These are phyloP conservation scores for Xylaria sp. DNA, from an alignment of 2,329 filamentous ascomycete species.

Conservation along the genomic window DNA sequence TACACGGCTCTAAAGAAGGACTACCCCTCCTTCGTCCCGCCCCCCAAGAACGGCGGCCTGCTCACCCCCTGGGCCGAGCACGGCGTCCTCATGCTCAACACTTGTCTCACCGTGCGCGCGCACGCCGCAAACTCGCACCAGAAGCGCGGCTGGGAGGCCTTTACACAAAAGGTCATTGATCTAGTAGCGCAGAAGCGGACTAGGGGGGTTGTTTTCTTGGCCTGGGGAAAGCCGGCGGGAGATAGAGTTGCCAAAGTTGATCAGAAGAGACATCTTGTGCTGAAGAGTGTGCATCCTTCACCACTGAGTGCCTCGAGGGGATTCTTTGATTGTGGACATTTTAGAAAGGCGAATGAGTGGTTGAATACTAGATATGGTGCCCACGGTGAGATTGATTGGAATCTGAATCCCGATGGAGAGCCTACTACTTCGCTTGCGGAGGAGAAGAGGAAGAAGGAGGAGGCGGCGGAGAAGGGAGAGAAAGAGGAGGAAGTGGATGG, in stretches of 20 bases:
- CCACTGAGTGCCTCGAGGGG: constrained; percentile 86
- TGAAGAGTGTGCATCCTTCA: constrained; percentile 90
- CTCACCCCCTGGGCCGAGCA: constrained; percentile 94
- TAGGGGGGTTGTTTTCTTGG: constrained; percentile 90
- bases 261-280: constrained; percentile 77
- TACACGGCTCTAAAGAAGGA: constrained; percentile 89
- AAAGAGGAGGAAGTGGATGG: constrained; percentile 18
- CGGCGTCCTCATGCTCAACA: constrained; percentile 93
- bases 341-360: constrained; percentile 87
- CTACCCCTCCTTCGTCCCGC: constrained; percentile 81
- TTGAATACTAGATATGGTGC: constrained; percentile 79
- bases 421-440: constrained; percentile 41
- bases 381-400: constrained; percentile 88
- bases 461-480: not conserved
- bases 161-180: constrained; percentile 93
- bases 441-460: constrained; percentile 9
- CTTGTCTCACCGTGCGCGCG: constrained; percentile 90
- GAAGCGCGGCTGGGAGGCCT: constrained; percentile 88
- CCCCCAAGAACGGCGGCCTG: constrained; percentile 81
- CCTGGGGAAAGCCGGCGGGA: constrained; percentile 88
- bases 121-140: constrained; percentile 88
- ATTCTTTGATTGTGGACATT: constrained; percentile 86
- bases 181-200: constrained; percentile 80
- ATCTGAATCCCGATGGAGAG: constrained; percentile 56
- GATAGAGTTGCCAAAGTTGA: constrained; percentile 82